These are phyloP conservation scores for Elsinoe perseae DNA, from an alignment of 2,329 filamentous ascomycete species.

Conservation along the genomic window DNA sequence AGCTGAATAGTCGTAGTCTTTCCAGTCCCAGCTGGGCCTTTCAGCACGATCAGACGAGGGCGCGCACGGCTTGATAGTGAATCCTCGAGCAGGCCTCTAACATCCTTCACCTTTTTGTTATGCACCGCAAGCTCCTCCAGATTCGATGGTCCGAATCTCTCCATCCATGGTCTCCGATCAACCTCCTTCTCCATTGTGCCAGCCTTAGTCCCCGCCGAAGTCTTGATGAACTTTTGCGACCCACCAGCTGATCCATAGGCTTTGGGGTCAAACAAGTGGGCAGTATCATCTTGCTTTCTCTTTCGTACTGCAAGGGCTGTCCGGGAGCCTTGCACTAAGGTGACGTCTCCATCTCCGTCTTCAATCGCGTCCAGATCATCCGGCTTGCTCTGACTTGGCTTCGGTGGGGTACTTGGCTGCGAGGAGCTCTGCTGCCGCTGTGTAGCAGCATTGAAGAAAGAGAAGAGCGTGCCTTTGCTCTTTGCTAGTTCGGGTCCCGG, in stretches of 20 bases:
- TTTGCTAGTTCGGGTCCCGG: conserved; percentile 21
- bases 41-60: conserved; percentile 73
- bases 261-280: background rate
- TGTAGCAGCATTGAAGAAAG: conserved; percentile 42
- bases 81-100: conserved; percentile 71
- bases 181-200: conserved; percentile 23
- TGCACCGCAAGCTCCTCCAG: conserved; percentile 86
- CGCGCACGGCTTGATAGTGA: conserved; percentile 41
- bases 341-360: conserved; percentile 22
- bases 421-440: conserved; percentile 31
- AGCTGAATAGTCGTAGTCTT: conserved; percentile 84
- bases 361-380: conserved; percentile 30
- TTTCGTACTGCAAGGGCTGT: conserved; percentile 30
- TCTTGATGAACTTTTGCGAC: conserved; percentile 39
- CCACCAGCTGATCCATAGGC: background rate
- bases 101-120: conserved; percentile 86
- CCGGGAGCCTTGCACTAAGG: conserved; percentile 27
- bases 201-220: conserved; percentile 29
- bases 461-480: conserved; percentile 38
- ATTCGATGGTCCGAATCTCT: conserved; percentile 67
- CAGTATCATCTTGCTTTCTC: conserved; percentile 24
- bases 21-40: conserved; percentile 82
- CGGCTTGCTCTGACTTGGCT: conserved; percentile 27
- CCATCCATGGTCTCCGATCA: conserved; percentile 74
- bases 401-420: conserved; percentile 32